Base-by-base conservation (phyloP, 495 filamentous ascomycete genomes). In the Aspergillus wentii region DNA sequence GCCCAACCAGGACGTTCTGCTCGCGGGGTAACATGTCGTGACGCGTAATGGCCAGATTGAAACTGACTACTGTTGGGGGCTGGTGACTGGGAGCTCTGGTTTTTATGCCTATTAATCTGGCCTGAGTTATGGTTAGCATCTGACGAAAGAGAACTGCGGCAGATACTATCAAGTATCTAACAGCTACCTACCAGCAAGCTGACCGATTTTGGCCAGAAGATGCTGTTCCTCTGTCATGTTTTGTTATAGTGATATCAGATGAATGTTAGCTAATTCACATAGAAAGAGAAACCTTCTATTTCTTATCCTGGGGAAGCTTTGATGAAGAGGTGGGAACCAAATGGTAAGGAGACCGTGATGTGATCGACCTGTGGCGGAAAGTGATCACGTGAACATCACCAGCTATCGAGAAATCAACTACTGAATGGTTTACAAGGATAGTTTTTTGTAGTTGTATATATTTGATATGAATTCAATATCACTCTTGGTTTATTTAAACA, bases 81-180 rank as follows among this genome's bases (percentile, higher is more conserved):
- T 16, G 55, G 41, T n/a, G 49, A 23, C 6, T 64, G 48, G 21
- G 61, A 43, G 14, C 69, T 64, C 45, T 85, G 78, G 33, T 75
- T 83, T 50, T 85, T 90, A 64, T 87, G 83, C 32, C 82, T 82
- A 61, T 90, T 88, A 61, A 94, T 94, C 58, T 83, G 82, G 49
- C 85, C 85, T 88, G 44, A 9, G 28, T 19, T 25, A 37, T 39
- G 31, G 36, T 68, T 46, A 69, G 60, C 17, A 43, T 46, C 42
- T 46, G 16, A 47, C 50, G 38, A n/a, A n/a, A n/a, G n/a, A n/a
- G n/a, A n/a, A n/a, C n/a, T n/a, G n/a, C n/a, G n/a, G n/a, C n/a
- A n/a, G n/a, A n/a, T n/a, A 46, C 29, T 20, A 11, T 17, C 51
- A 43, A 30, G 37, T 19, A 19, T 26, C 27, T 9, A 32, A 33